Evolutionary conservation across 2,329 filamentous ascomycete species (phyloP), one percentile per base, ranked within the genome.

Genomic region (Cercospora janseana): DNA sequence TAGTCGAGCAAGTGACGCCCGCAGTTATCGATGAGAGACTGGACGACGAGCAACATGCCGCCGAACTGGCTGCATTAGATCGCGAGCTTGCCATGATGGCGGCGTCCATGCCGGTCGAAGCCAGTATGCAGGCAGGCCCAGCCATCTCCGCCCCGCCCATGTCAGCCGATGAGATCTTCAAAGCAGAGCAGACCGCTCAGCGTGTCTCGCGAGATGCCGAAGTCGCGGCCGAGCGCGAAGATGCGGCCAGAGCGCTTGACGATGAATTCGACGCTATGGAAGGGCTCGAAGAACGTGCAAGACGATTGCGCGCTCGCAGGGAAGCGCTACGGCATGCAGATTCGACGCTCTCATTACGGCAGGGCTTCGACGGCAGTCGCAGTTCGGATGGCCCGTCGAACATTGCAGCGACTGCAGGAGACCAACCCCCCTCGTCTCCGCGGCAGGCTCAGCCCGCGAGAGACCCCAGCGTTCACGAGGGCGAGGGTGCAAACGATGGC

Each of bases 1-100:
- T 5, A 20, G 21, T 26, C 16, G 10, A 24, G 21, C 20, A 9
- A 6, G 7, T n/a, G 16, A n/a, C 20, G 31, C 71, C 73, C 29
- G 34, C 37, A 18, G 38, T 26, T 18, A 10, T 20, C 21, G 4
- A 49, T 20, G 51, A 43, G 23, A 23, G 54, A 20, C 54, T 57
- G 7, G 54, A 56, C 9, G 56, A 60, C 15, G 55, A 55, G 3
- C 46, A 53, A 23, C 60, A 62, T 46, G 34, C 46, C 4, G 59
- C 35, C 16, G 70, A 72, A 31, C 71, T 88, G 6, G 82, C 87
- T 2, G 87, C 88, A 6, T 94, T 95, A 65, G 86, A 95, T 66
- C 86, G 87, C 2, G 88, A 95, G 46, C 83, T 95, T 48, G 85
- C 82, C 6, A 58, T 56, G 13, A 49, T 65, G 40, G 64, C 66